phyloP scores from a whole-genome alignment of 768 basidiomycete species.

The Suillus clintonianus region DNA sequence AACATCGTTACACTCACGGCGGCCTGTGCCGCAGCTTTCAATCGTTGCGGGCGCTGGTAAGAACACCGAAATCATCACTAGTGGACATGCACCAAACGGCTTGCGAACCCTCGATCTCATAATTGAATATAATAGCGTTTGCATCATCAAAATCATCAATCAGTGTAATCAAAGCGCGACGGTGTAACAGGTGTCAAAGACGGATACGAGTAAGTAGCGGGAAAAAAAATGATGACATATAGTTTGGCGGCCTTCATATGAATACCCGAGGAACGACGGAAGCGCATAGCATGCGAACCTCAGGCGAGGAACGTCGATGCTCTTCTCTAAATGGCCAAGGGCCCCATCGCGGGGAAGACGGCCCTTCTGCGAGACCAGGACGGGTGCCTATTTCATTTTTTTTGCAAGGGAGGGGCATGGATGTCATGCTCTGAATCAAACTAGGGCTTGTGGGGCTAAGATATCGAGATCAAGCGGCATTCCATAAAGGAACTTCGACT shows the following conservation, averaged over 20 bases:
- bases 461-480: neutral
- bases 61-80: neutral
- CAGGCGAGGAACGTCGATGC: neutral
- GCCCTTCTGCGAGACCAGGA: neutral
- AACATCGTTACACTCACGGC: neutral
- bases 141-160: neutral
- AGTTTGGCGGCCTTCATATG: neutral
- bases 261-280: constrained; percentile 1
- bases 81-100: neutral
- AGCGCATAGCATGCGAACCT: constrained; percentile 1
- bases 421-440: neutral
- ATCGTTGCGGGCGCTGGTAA: no score
- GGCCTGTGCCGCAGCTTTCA: neutral
- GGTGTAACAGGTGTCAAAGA: neutral
- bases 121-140: neutral
- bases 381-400: neutral
- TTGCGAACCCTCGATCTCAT: neutral
- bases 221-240: neutral
- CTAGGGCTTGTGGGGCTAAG: neutral
- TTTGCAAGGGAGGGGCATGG: neutral
- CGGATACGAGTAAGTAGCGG: neutral
- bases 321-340: neutral
- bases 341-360: neutral
- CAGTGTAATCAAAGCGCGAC: neutral
- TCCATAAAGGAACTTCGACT: neutral